Base-by-base conservation (phyloP, 148 eudicot species). In the Persicaria maculosa region DNA sequence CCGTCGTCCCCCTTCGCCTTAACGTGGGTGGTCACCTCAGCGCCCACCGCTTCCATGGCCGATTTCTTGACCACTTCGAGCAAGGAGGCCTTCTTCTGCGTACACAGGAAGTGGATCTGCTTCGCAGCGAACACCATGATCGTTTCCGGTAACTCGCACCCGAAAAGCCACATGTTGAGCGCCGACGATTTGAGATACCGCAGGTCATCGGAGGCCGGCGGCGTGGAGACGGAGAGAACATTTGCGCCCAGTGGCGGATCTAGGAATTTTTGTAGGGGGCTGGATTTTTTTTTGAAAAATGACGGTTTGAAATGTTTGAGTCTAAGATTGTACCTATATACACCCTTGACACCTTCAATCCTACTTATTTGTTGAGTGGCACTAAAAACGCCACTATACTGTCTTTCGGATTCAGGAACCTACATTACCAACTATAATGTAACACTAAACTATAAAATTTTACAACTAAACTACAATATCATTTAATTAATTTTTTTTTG, bases 111-210 rank as follows among this genome's bases (percentile, higher is more conserved):
- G 85, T 94, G 97, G 61, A 94, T 91, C 71, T 91, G 88, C 77
- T 86, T 91, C 70, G 68, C 76, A 57, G 84, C 77, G 72, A 94
- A 94, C 1, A 94, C 83, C 91, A 94, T 91, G 12, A 94, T 85
- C 0, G 97, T 94, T 44, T 94, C 98, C 0, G 97, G 97, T 72
- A 94, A 94, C 71, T 91, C 98, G 44, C 90, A 94, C 4, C 97
- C 98, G 47, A 94, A 79, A 36, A 94, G 77, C 98, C 98, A 94
- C 2, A 94, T 82, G 50, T 90, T 88, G 4, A 94, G 75, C 59
- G 98, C 93, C 6, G 97, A 94, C 0, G 97, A 90, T 64, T 94
- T 94, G 50, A 94, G 69, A 74, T 94, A 94, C 47, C 98, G 84
- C 58, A 94, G 73, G 74, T 94, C 98, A 6, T 94, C 93, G 0